These are phyloP conservation scores for Fusarium devonianum DNA, from an alignment of 2,329 filamentous ascomycete species.

Conservation along the genomic window DNA sequence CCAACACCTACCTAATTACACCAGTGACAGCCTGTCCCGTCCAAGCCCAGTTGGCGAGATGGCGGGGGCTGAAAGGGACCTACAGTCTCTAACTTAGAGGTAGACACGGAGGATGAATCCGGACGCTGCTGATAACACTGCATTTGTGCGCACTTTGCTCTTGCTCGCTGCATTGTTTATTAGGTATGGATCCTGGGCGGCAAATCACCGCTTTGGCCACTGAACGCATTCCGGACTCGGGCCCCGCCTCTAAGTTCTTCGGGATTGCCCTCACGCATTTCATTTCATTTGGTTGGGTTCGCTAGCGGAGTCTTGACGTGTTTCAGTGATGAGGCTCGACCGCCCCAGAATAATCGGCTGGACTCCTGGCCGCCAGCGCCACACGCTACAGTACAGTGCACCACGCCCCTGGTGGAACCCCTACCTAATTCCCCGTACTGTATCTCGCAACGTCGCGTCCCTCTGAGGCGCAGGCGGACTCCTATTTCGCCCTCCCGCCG, in stretches of 20 bases:
- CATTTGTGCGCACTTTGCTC: background rate
- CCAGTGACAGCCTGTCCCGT: no score
- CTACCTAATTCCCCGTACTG: background rate
- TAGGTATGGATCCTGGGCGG: slow-evolving; percentile 1
- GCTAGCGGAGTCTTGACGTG: slow-evolving; percentile 19
- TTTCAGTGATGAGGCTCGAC: slow-evolving; percentile 27
- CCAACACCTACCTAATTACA: no score
- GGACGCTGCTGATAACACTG: background rate
- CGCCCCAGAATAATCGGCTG: slow-evolving; percentile 33
- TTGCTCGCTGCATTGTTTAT: background rate
- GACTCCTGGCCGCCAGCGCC: slow-evolving; percentile 34
- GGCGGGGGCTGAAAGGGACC: no score
- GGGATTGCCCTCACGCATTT: background rate
- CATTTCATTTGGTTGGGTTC: slow-evolving; percentile 2
- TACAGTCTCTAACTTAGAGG: no score
- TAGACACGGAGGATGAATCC: no score
- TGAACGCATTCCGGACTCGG: slow-evolving; percentile 4
- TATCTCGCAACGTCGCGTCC: slow-evolving; percentile 30
- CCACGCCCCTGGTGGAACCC: slow-evolving; percentile 24
- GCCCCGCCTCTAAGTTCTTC: slow-evolving; percentile 4
- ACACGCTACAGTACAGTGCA: slow-evolving; percentile 34
- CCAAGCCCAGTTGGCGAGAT: no score
- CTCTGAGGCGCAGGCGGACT: slow-evolving; percentile 39
- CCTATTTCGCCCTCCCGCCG: slow-evolving; percentile 36
- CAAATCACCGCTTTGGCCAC: background rate